Evolutionary conservation across 257 asterid species (phyloP).

Genomic region (Solanum neorickii): DNA sequence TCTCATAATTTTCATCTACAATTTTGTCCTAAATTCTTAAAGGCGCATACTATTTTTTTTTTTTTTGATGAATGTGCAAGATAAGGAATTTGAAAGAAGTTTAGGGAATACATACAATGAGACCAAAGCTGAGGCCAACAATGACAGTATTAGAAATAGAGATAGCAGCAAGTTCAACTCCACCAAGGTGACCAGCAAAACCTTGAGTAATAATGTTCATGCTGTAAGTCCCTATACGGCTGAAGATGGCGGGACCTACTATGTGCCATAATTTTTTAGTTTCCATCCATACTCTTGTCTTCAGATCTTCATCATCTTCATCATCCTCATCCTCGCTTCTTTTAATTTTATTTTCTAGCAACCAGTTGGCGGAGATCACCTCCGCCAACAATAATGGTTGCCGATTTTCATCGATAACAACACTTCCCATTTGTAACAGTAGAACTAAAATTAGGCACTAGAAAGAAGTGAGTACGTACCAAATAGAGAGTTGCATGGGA

Average conservation of each 20-base stretch:
- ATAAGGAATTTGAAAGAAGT: not conserved
- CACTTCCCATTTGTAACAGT: not conserved
- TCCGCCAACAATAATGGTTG: not conserved
- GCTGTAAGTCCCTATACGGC: conserved; percentile 19
- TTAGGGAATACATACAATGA: conserved; percentile 15
- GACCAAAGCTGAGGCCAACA: conserved; percentile 38
- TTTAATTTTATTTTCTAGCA: not conserved
- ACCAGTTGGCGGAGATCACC: not conserved
- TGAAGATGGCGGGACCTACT: conserved; percentile 30
- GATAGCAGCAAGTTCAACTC: conserved; percentile 35
- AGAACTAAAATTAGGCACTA: not conserved
- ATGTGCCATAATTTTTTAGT: conserved; percentile 28
- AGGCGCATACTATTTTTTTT: too few relatives aligned
- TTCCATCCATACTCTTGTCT: conserved; percentile 13
- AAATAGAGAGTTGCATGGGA: not conserved
- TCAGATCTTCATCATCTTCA: not conserved
- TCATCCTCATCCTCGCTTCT: not conserved
- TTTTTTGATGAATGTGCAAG: not conserved
- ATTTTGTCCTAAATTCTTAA: not conserved
- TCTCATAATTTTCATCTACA: not conserved
- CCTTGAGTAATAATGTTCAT: conserved; percentile 31
- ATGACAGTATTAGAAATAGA: conserved; percentile 41
- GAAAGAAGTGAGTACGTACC: not conserved
- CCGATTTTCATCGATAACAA: not conserved
- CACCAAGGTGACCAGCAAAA: conserved; percentile 44